A percentile compares a stretch with the other conserved stretches of the same genome.
These are phyloP conservation scores for Penicillium riverlandense DNA, from an alignment of 495 filamentous ascomycete genomes.

Conservation along the genomic window DNA sequence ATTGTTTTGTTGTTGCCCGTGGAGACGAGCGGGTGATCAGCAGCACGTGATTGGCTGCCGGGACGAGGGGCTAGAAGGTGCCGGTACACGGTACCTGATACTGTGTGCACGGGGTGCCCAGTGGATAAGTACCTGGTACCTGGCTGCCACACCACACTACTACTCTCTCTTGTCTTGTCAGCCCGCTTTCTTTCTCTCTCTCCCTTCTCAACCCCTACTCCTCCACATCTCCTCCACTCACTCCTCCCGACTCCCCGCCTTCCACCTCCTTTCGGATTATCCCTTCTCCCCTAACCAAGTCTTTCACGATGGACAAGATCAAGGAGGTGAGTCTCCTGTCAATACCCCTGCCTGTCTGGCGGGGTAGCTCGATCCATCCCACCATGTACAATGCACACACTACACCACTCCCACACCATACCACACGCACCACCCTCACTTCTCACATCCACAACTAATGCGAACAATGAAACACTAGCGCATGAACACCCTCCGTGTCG, in stretches of 20 bases:
- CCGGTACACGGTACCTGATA: slow-evolving; percentile 1
- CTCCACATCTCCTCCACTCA: slow-evolving; percentile 22
- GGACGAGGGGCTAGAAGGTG: too few species aligned
- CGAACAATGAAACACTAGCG: slow-evolving; percentile 47
- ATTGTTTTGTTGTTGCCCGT: slow-evolving; percentile 40
- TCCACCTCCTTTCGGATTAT: slow-evolving; percentile 4
- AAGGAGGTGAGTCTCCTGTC: slow-evolving; percentile 59
- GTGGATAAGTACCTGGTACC: not conserved
- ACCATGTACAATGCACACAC: slow-evolving; percentile 16
- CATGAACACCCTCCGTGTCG: slow-evolving; percentile 86
- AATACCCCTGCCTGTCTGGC: slow-evolving; percentile 23
- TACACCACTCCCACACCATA: not conserved
- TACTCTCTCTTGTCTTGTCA: not conserved
- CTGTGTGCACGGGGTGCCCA: not conserved
- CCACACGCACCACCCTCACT: slow-evolving; percentile 3
- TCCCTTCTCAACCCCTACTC: slow-evolving; percentile 11
- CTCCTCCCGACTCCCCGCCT: slow-evolving; percentile 5
- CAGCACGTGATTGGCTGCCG: slow-evolving; percentile 12
- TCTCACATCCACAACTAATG: not conserved
- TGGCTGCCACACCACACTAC: not conserved
- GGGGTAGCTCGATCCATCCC: slow-evolving; percentile 33
- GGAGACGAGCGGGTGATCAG: slow-evolving; percentile 31
- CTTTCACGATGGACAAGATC: slow-evolving; percentile 53
- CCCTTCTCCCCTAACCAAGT: slow-evolving; percentile 12
- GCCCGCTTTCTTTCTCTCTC: not conserved